Conservation (phyloP, 2,329 filamentous ascomycete genomes). For the Exophiala alcalophila region DNA sequence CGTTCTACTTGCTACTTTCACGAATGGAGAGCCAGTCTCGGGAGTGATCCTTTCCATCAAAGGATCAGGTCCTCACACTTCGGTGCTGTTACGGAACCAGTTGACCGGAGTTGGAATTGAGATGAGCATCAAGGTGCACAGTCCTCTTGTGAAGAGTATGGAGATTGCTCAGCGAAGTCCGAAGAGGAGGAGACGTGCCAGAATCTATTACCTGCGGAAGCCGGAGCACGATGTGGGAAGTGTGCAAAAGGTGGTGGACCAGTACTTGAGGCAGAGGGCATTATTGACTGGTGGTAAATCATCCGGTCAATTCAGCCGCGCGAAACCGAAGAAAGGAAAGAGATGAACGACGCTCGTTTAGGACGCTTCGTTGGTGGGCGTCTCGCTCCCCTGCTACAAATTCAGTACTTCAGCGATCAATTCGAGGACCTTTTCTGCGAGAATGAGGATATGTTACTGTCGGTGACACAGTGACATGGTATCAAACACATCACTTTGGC, state of each 20-base stretch:
- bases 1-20: constrained; percentile 83
- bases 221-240: constrained; percentile 83
- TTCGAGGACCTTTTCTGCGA: constrained; percentile 3
- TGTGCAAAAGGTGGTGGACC: constrained; percentile 73
- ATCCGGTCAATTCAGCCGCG: constrained; percentile 8
- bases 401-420: constrained; percentile 1
- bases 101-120: constrained; percentile 85
- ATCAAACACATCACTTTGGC: no score
- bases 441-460: no score
- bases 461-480: no score
- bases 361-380: not conserved
- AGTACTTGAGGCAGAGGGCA: constrained; percentile 58
- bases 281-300: constrained; percentile 39
- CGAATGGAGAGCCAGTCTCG: constrained; percentile 81
- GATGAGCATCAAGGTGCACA: constrained; percentile 97
- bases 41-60: constrained; percentile 87
- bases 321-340: constrained; percentile 21
- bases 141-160: constrained; percentile 81
- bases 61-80: constrained; percentile 81
- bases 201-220: constrained; percentile 84
- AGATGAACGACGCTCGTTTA: constrained; percentile 14
- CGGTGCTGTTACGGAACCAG: constrained; percentile 80
- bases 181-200: constrained; percentile 81
- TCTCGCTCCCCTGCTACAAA: no score
- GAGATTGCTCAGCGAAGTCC: constrained; percentile 85